Percentiles rank a stretch among this genome's conserved stretches.
Conservation (phyloP, 1,139 yeast genomes). For the Candida sanyaensis region DNA sequence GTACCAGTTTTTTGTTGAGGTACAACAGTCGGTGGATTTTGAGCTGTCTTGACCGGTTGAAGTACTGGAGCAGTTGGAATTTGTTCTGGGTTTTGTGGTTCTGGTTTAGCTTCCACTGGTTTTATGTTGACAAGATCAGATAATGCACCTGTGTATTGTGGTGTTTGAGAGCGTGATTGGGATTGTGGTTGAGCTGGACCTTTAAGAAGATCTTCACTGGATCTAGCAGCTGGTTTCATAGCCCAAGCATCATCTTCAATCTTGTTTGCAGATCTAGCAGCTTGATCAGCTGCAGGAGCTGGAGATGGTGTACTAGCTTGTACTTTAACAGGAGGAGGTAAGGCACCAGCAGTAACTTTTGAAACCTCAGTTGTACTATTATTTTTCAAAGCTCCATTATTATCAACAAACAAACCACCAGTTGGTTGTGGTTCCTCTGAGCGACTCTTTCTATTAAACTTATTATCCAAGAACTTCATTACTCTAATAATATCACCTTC, state of each 20-base stretch:
- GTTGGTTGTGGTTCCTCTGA: constrained; percentile 28
- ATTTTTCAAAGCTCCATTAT: constrained; percentile 73
- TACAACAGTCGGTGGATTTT: constrained; percentile 4
- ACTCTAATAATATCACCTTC: constrained; percentile 96
- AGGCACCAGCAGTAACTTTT: constrained; percentile 47
- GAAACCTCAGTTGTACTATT: constrained; percentile 46
- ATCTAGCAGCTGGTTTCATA: constrained; percentile 73
- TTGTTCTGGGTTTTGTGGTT: too few species aligned
- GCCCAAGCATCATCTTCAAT: constrained; percentile 94
- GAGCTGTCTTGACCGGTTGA: constrained; percentile 52
- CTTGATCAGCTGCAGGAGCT: background rate
- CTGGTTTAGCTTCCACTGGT: constrained; percentile 41
- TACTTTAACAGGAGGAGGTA: constrained; percentile 33
- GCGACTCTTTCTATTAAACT: constrained; percentile 57
- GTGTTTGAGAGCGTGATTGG: constrained; percentile 35
- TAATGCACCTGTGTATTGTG: constrained; percentile 75
- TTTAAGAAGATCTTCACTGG: constrained; percentile 40
- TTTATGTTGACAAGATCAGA: constrained; percentile 80
- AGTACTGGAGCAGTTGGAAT: constrained; percentile 46
- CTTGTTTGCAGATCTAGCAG: constrained; percentile 17
- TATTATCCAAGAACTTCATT: constrained; percentile 74
- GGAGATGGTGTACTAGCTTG: constrained; percentile 14
- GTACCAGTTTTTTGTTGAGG: constrained; percentile 11
- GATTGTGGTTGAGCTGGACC: constrained; percentile 18
- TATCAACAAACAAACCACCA: constrained; percentile 69